These are phyloP conservation scores for Erythrophleum ivorense DNA, from an alignment of 331 rosid genomes.

Conservation along the genomic window DNA sequence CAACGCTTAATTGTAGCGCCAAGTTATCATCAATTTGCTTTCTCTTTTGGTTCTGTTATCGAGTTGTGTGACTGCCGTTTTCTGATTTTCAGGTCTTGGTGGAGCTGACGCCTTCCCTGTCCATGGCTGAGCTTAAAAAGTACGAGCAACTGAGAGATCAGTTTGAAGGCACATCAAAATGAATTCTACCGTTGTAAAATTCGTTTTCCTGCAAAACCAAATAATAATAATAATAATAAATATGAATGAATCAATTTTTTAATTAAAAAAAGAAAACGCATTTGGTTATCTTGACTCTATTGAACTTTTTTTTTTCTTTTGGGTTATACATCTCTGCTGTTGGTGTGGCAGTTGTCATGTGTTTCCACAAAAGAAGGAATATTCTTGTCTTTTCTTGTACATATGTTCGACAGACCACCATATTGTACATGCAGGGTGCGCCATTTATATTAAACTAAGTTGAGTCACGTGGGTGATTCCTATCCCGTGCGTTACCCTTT, in stretches of 20 bases:
- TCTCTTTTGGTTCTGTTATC: slow-evolving; percentile 23
- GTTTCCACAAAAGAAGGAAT: not conserved
- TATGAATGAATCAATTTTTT: not conserved
- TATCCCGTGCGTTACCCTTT: not conserved
- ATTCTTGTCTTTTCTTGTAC: not conserved
- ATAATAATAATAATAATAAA: not conserved
- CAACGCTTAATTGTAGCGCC: not conserved
- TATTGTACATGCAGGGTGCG: not conserved
- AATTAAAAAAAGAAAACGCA: not conserved
- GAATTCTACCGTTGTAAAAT: slow-evolving; percentile 22
- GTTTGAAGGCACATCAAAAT: slow-evolving; percentile 84
- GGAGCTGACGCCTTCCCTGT: slow-evolving; percentile 82
- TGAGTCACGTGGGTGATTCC: not conserved
- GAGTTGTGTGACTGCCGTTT: slow-evolving; percentile 37
- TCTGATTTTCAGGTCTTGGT: slow-evolving; percentile 66
- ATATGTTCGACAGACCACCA: not conserved
- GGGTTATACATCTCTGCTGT: not conserved
- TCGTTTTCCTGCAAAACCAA: slow-evolving; percentile 9
- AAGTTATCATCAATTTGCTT: slow-evolving; percentile 8
- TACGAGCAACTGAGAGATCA: slow-evolving; percentile 86
- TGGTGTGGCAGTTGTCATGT: not conserved
- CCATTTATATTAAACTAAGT: not conserved
- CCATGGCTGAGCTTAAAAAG: slow-evolving; percentile 79
- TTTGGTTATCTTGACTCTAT: not conserved
- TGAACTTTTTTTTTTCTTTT: not conserved